phyloP scores from a whole-genome alignment of 768 basidiomycete species.

The Polyporus arcularius region DNA sequence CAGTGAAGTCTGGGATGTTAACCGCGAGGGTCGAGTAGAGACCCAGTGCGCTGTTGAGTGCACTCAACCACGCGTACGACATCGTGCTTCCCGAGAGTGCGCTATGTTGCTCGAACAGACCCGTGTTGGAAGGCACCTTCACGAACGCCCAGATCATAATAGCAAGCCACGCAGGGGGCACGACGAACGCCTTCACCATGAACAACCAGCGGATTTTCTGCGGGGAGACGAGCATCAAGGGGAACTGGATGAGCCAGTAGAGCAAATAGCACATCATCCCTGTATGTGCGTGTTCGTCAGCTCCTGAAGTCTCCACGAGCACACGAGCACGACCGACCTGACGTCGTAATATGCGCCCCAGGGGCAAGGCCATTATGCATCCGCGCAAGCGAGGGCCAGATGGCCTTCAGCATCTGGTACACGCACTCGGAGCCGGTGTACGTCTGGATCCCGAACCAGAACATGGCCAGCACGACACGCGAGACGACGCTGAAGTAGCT shows the following conservation, averaged over 20 bases:
- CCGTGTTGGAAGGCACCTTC: slow-evolving; percentile 56
- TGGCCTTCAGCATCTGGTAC: slow-evolving; percentile 81
- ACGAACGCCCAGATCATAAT: slow-evolving; percentile 83
- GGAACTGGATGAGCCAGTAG: slow-evolving; percentile 74
- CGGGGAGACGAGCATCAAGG: slow-evolving; percentile 75
- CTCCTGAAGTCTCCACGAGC: too few relatives aligned
- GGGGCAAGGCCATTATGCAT: slow-evolving; percentile 66
- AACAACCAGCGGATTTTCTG: slow-evolving; percentile 79
- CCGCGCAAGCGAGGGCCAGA: slow-evolving; percentile 72
- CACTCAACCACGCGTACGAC: slow-evolving; percentile 79
- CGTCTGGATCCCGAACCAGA: slow-evolving; percentile 81
- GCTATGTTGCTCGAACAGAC: slow-evolving; percentile 56
- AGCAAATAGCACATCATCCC: slow-evolving; percentile 77
- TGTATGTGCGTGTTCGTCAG: slow-evolving; percentile 22
- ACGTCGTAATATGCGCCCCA: slow-evolving; percentile 61
- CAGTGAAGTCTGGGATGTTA: slow-evolving; percentile 86
- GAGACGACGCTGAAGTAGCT: slow-evolving; percentile 85
- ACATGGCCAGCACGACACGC: slow-evolving; percentile 72
- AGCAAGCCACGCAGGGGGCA: slow-evolving; percentile 46
- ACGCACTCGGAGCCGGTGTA: slow-evolving; percentile 64
- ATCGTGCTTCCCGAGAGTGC: slow-evolving; percentile 52
- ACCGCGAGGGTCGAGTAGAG: slow-evolving; percentile 72
- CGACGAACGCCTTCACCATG: slow-evolving; percentile 56
- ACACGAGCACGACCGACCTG: slow-evolving; percentile 35
- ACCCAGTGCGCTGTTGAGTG: slow-evolving; percentile 76